Evolutionary conservation across 495 filamentous ascomycete species (phyloP).

Genomic region (Astrocystis sublimbata): DNA sequence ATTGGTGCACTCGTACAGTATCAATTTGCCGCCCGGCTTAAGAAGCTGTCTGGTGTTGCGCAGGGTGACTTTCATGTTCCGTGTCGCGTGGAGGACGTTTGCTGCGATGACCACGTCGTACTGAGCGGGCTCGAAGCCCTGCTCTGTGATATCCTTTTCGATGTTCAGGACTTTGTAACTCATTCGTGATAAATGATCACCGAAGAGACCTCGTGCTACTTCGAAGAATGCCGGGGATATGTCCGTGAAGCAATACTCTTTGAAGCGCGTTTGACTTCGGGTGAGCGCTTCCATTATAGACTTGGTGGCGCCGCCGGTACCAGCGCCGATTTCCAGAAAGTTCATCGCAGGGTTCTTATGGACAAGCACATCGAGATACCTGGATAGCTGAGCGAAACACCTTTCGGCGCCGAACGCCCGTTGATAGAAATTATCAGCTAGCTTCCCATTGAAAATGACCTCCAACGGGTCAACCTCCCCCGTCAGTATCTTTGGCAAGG

Average conservation of each 20-base stretch:
- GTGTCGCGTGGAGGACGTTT: conserved; percentile 45
- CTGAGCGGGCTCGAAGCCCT: conserved; percentile 24
- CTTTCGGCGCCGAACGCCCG: conserved; percentile 25
- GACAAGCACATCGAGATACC: conserved; percentile 21
- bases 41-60: conserved; percentile 43
- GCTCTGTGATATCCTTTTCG: conserved; percentile 14
- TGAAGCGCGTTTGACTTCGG: conserved; percentile 20
- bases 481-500: conserved; percentile 36
- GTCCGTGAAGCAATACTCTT: conserved; percentile 49
- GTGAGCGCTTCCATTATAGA: conserved; percentile 16
- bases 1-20: conserved; percentile 42
- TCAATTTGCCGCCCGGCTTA: conserved; percentile 37
- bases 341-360: conserved; percentile 36
- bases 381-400: conserved; percentile 22
- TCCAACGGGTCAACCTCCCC: conserved; percentile 39
- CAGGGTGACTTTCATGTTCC: conserved; percentile 38
- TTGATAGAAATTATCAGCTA: conserved; percentile 32
- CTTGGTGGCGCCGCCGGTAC: conserved; percentile 36
- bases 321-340: conserved; percentile 47
- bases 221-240: conserved; percentile 52
- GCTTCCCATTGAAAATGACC: conserved; percentile 41
- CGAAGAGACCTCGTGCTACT: conserved; percentile 17
- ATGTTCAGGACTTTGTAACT: conserved; percentile 27
- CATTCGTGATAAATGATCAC: conserved; percentile 21
- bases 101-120: conserved; percentile 40